Evolutionary conservation across 2,329 filamentous ascomycete species (phyloP).

Genomic region (Beauveria australis): DNA sequence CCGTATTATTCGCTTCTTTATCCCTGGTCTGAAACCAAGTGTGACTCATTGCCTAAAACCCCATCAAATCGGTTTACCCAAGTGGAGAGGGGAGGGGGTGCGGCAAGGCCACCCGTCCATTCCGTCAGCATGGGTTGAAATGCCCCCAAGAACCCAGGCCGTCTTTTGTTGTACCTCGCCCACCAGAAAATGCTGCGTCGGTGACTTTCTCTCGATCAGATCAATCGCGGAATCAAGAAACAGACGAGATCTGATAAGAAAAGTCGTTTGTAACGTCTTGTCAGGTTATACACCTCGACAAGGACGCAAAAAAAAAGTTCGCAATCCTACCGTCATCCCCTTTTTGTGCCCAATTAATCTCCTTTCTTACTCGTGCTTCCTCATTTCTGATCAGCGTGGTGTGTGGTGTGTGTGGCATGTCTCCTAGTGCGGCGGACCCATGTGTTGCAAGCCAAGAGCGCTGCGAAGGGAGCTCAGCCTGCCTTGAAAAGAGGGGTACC

Average conservation of each 20-base stretch:
- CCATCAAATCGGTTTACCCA: constrained; percentile 2
- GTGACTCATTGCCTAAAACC: constrained; percentile 6
- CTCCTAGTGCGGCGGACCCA: constrained; percentile 3
- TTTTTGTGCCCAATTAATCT: background rate
- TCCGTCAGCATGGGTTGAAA: background rate
- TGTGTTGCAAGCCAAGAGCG: background rate
- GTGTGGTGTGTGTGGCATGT: constrained; percentile 6
- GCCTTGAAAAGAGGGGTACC: constrained; percentile 3
- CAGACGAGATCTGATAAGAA: constrained; percentile 5
- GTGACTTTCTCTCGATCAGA: background rate
- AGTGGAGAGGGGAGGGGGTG: background rate
- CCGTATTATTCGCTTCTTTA: background rate
- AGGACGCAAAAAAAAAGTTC: background rate
- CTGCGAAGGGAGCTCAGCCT: background rate
- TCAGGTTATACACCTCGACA: background rate
- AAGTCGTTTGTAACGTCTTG: background rate
- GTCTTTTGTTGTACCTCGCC: background rate
- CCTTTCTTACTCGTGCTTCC: constrained; percentile 6
- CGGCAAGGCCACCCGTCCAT: background rate
- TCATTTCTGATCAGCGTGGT: constrained; percentile 8
- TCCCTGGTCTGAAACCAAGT: constrained; percentile 6
- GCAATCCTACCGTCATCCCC: background rate
- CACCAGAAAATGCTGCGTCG: background rate
- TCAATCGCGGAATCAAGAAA: background rate
- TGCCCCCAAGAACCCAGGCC: background rate